Conservation (phyloP, 2,329 filamentous ascomycete genomes). For the Fusarium newnesense region DNA sequence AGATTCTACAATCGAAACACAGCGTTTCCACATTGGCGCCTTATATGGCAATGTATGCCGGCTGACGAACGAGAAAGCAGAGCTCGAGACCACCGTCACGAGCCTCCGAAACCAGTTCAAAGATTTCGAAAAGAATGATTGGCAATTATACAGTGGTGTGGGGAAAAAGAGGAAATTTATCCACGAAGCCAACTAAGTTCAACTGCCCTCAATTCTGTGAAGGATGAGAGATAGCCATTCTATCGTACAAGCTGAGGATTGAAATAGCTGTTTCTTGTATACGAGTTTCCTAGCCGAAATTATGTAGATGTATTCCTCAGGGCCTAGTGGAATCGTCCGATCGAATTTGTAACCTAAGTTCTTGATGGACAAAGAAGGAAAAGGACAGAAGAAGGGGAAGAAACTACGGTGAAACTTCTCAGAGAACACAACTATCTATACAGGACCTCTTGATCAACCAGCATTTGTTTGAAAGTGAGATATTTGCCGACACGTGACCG, state of each 20-base stretch:
- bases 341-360: not conserved
- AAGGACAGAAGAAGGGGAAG: not conserved
- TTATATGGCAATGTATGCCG: not conserved
- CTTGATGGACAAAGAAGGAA: not conserved
- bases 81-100: not conserved
- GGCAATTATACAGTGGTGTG: not conserved
- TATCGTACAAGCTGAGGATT: not conserved
- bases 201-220: not conserved
- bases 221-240: not conserved
- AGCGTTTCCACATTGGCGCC: not conserved
- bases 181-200: not conserved
- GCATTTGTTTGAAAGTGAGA: not conserved
- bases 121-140: not conserved
- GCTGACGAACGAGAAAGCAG: not conserved
- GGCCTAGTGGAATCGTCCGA: not conserved
- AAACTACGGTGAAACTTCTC: not conserved
- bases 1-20: constrained; percentile 1
- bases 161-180: constrained; percentile 1
- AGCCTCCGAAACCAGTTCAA: constrained; percentile 1
- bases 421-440: not conserved
- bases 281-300: not conserved
- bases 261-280: not conserved
- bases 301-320: not conserved
- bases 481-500: not conserved
- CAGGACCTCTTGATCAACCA: not conserved